These are phyloP conservation scores for Lagerstroemia fauriei DNA, from an alignment of 441 rosid species.

Conservation along the genomic window DNA sequence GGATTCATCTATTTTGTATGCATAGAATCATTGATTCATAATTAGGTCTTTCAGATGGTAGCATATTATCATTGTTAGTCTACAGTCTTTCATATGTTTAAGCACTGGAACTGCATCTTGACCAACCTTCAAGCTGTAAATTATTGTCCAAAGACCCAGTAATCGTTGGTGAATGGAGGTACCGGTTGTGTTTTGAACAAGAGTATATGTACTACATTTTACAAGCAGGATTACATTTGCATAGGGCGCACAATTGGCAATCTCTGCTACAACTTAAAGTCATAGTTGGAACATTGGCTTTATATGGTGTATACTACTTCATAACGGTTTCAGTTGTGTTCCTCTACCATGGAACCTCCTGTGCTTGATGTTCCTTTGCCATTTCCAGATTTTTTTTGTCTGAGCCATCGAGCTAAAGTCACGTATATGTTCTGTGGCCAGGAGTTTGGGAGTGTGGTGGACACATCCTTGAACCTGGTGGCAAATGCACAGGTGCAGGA, in stretches of 20 bases:
- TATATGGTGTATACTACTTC: no score
- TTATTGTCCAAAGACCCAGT: neutral
- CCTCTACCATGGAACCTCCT: no score
- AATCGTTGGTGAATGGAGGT: neutral
- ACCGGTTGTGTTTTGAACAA: no score
- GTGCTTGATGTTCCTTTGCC: neutral
- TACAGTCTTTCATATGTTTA: neutral
- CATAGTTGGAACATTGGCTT: no score
- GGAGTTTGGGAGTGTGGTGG: constrained; percentile 52
- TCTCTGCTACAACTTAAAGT: no score
- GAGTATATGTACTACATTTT: no score
- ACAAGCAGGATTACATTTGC: constrained; percentile 38
- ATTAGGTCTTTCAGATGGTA: neutral
- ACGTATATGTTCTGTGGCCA: constrained; percentile 43
- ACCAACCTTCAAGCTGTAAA: neutral
- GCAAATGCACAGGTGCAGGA: constrained; percentile 52
- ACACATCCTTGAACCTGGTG: constrained; percentile 52
- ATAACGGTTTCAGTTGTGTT: no score
- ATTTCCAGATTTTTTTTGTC: neutral
- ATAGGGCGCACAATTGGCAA: constrained; percentile 37
- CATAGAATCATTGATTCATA: neutral
- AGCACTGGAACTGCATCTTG: neutral
- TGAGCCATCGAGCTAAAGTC: neutral
- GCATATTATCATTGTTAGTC: neutral
- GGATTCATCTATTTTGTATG: no score